A percentile compares a stretch with the other conserved stretches of the same genome.
These are phyloP conservation scores for Phytophthora lateralis DNA, from an alignment of 352 stramenopile species.

Conservation along the genomic window DNA sequence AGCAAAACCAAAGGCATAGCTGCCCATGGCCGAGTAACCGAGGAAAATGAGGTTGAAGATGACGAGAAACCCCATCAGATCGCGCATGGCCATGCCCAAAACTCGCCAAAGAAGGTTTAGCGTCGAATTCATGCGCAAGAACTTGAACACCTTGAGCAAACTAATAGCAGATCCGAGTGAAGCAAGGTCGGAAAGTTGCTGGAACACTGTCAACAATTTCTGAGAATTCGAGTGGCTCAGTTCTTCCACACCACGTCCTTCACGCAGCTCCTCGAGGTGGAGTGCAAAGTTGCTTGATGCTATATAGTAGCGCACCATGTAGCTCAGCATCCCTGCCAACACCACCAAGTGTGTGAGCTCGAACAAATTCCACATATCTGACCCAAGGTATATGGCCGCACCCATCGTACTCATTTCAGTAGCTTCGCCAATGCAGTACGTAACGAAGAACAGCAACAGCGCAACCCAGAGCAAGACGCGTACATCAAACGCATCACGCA, in stretches of 20 bases:
- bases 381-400: conserved; percentile 68
- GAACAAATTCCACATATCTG: conserved; percentile 91
- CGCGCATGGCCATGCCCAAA: conserved; percentile 80
- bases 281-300: conserved; percentile 55
- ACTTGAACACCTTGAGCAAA: conserved; percentile 90
- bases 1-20: conserved; percentile 83
- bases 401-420: conserved; percentile 86
- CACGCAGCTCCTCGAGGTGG: conserved; percentile 47
- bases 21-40: conserved; percentile 86
- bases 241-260: conserved; percentile 47
- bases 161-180: conserved; percentile 78
- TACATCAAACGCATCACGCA: conserved; percentile 51
- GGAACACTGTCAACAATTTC: conserved; percentile 66
- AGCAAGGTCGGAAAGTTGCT: conserved; percentile 77
- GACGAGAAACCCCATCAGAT: conserved; percentile 89
- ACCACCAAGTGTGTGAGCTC: conserved; percentile 79
- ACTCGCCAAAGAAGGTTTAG: conserved; percentile 87
- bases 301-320: conserved; percentile 73
- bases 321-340: conserved; percentile 62
- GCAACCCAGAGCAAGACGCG: conserved; percentile 72
- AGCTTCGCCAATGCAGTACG: conserved; percentile 80
- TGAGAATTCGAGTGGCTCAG: conserved; percentile 71
- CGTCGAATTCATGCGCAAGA: conserved; percentile 90
- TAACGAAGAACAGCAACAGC: conserved; percentile 75
- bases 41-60: conserved; percentile 91